Evolutionary conservation across 768 basidiomycete genomes (phyloP).

Genomic region (Suillus sp.): DNA sequence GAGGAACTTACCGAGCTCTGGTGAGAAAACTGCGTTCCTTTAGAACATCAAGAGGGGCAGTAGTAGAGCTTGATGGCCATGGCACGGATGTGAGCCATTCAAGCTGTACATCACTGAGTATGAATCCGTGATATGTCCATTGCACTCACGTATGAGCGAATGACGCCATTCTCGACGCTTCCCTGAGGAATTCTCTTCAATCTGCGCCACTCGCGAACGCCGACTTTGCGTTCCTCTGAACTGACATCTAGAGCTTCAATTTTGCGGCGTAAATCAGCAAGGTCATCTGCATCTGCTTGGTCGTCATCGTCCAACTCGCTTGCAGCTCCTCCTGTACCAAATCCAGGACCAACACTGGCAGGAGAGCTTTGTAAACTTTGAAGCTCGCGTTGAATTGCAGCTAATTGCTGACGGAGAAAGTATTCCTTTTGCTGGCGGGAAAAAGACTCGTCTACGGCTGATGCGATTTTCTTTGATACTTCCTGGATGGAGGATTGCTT

Average conservation of each 20-base stretch:
- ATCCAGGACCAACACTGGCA: constrained; percentile 21
- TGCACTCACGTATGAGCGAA: constrained; percentile 71
- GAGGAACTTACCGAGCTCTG: constrained; percentile 53
- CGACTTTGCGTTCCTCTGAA: constrained; percentile 81
- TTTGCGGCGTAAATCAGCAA: constrained; percentile 68
- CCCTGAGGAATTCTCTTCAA: constrained; percentile 87
- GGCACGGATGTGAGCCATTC: constrained; percentile 90
- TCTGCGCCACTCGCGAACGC: constrained; percentile 80
- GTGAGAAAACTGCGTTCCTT: constrained; percentile 61
- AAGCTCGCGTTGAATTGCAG: constrained; percentile 78
- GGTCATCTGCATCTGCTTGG: constrained; percentile 77
- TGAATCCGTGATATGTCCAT: not conserved
- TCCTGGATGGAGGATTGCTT: constrained; percentile 80
- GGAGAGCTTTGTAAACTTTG: constrained; percentile 48
- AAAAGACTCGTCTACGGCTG: constrained; percentile 80
- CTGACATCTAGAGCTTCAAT: constrained; percentile 75
- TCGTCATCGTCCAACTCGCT: constrained; percentile 77
- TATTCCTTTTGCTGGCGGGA: constrained; percentile 88
- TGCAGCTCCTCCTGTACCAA: constrained; percentile 27
- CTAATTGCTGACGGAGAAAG: constrained; percentile 81
- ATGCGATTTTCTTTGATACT: constrained; percentile 78
- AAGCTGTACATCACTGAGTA: constrained; percentile 47
- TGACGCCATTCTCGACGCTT: constrained; percentile 89
- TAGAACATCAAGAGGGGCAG: constrained; percentile 38
- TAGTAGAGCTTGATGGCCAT: constrained; percentile 57